Conservation (phyloP, 768 basidiomycete species). For the Suillus subaureus region DNA sequence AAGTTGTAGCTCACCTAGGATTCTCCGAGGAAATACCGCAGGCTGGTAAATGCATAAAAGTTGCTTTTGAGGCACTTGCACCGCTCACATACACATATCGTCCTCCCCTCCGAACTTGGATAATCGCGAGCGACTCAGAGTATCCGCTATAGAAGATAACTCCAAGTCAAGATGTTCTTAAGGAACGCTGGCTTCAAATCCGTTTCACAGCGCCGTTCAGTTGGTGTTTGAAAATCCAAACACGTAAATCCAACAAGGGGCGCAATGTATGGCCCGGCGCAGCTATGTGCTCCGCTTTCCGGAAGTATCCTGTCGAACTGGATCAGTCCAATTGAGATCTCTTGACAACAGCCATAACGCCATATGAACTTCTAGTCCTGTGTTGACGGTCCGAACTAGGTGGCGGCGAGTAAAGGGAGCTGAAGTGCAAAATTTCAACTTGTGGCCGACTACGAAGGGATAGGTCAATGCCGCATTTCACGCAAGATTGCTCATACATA, state of each 20-base stretch:
- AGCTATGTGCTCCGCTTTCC: background rate
- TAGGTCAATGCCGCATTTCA: background rate
- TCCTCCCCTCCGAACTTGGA: background rate
- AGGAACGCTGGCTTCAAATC: background rate
- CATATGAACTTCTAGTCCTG: background rate
- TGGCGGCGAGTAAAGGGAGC: background rate
- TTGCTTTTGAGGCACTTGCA: background rate
- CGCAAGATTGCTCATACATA: background rate
- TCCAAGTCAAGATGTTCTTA: background rate
- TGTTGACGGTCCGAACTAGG: background rate
- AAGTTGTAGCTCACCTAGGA: background rate
- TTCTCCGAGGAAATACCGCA: background rate
- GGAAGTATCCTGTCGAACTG: background rate
- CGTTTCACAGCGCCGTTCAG: background rate
- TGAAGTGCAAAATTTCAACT: background rate
- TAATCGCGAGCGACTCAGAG: background rate
- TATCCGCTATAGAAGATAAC: background rate
- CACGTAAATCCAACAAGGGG: conserved; percentile 1
- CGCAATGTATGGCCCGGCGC: background rate
- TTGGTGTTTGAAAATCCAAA: background rate
- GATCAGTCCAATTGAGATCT: background rate
- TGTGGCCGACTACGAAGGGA: background rate
- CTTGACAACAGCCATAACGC: background rate
- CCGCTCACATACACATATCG: background rate
- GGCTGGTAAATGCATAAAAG: background rate